Conservation (phyloP, 1,139 yeast species). For the Zygosaccharomyces pseudobailii region DNA sequence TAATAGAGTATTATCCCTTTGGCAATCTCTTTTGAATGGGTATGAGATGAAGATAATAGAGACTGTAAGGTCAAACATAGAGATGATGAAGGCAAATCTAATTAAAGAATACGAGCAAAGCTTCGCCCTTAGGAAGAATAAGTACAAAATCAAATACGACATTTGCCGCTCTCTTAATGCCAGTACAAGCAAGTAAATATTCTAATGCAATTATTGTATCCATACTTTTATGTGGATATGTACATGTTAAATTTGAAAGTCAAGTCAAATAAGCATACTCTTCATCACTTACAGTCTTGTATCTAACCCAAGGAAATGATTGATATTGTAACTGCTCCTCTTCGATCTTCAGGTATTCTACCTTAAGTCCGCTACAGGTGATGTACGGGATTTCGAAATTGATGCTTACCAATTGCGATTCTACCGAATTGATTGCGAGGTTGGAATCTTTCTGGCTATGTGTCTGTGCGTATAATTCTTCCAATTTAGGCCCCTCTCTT, state of each 20-base stretch:
- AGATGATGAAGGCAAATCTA: slow-evolving; percentile 15
- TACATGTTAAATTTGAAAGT: neutral
- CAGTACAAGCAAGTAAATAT: neutral
- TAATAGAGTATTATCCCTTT: slow-evolving; percentile 29
- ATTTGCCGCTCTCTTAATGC: neutral
- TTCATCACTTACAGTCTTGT: slow-evolving; percentile 52
- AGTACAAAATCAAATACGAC: neutral
- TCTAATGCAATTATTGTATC: neutral
- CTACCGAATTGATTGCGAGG: slow-evolving; percentile 28
- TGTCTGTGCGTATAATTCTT: slow-evolving; percentile 33
- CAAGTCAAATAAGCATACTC: slow-evolving; percentile 34
- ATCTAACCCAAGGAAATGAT: slow-evolving; percentile 79
- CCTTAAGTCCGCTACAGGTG: slow-evolving; percentile 67
- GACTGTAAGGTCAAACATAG: slow-evolving; percentile 14
- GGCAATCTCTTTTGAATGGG: slow-evolving; percentile 16
- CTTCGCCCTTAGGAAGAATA: slow-evolving; percentile 2
- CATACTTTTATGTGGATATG: neutral
- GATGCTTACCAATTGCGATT: slow-evolving; percentile 45
- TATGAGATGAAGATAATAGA: slow-evolving; percentile 2
- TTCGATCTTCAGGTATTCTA: slow-evolving; percentile 63
- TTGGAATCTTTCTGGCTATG: slow-evolving; percentile 43
- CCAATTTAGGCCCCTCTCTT: slow-evolving; percentile 34
- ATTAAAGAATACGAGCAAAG: slow-evolving; percentile 18
- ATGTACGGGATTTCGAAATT: slow-evolving; percentile 65
- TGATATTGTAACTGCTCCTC: slow-evolving; percentile 68